These are phyloP conservation scores for Gomphus bonarii DNA, from an alignment of 1,284 basidiomycete genomes.

Conservation along the genomic window DNA sequence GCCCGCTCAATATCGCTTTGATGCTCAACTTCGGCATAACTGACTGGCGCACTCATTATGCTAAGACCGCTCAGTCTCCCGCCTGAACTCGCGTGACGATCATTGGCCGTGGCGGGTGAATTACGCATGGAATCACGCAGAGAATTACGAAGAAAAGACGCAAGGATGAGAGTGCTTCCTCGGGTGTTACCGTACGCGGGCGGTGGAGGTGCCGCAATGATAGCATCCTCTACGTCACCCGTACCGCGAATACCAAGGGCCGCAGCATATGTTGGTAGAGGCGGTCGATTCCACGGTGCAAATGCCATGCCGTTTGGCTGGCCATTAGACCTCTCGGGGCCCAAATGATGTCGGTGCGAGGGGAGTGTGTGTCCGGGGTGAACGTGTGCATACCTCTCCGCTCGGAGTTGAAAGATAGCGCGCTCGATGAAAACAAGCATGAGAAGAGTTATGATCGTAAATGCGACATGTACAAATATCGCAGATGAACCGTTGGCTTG, in stretches of 20 bases:
- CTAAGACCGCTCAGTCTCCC: conserved; percentile 12
- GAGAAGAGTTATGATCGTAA: conserved; percentile 27
- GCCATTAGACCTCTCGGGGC: conserved; percentile 12
- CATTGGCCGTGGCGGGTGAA: conserved; percentile 17
- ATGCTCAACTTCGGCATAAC: conserved; percentile 44
- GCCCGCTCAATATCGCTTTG: conserved; percentile 43
- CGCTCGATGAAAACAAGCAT: conserved; percentile 52
- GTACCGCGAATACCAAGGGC: conserved; percentile 61
- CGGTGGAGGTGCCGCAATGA: conserved; percentile 55
- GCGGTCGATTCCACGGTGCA: conserved; percentile 60
- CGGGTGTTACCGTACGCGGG: conserved; percentile 65
- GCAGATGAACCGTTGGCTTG: conserved; percentile 13
- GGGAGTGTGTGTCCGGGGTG: conserved; percentile 51
- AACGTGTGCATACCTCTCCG: conserved; percentile 46
- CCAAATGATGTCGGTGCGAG: conserved; percentile 21
- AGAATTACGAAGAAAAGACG: conserved; percentile 37
- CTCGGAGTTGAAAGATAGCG: conserved; percentile 47
- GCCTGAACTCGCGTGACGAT: conserved; percentile 18
- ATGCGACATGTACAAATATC: conserved; percentile 51
- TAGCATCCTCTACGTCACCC: conserved; percentile 60
- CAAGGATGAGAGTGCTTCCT: conserved; percentile 51
- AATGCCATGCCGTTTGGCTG: conserved; percentile 30
- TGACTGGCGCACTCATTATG: conserved; percentile 19
- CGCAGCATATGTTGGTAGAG: conserved; percentile 60
- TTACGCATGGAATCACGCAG: neutral